These are phyloP conservation scores for Helicocarpus griseus DNA, from an alignment of 2,329 filamentous ascomycete species.

Conservation along the genomic window DNA sequence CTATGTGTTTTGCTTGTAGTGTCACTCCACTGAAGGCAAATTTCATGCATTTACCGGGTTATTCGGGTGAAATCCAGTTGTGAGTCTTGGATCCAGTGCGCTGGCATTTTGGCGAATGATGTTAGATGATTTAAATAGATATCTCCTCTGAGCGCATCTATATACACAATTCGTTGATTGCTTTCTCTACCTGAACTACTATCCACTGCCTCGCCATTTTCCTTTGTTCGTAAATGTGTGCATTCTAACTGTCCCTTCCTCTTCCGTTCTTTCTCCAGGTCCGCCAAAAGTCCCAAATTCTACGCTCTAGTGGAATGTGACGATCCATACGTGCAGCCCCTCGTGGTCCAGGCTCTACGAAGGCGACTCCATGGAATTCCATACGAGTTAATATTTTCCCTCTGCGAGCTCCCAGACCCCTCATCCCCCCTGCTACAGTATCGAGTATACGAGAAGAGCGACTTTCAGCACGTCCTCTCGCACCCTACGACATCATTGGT, in stretches of 20 bases:
- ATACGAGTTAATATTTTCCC: conserved; percentile 47
- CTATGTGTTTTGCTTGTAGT: conserved; percentile 37
- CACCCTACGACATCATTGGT: conserved; percentile 56
- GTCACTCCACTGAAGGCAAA: conserved; percentile 87
- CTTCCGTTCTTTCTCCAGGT: conserved; percentile 8
- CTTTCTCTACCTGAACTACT: neutral
- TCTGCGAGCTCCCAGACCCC: conserved; percentile 38
- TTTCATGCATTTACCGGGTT: conserved; percentile 67
- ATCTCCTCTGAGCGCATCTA: conserved; percentile 10
- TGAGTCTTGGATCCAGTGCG: conserved; percentile 48
- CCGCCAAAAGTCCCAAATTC: conserved; percentile 30
- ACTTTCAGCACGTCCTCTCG: conserved; percentile 64
- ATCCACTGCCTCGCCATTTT: neutral
- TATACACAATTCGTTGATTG: neutral
- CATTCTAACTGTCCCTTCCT: conserved; percentile 7
- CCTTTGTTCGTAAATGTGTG: neutral
- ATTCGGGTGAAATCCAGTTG: conserved; percentile 67
- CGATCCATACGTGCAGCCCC: conserved; percentile 78
- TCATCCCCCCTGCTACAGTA: conserved; percentile 60
- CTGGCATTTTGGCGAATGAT: conserved; percentile 10
- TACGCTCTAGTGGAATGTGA: conserved; percentile 76
- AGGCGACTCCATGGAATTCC: conserved; percentile 47
- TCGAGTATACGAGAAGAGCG: conserved; percentile 73
- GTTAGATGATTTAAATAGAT: conserved; percentile 23
- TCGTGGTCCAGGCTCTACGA: conserved; percentile 65